phyloP scores from a whole-genome alignment of 73 alveolate species.

The Blepharisma stoltei region DNA sequence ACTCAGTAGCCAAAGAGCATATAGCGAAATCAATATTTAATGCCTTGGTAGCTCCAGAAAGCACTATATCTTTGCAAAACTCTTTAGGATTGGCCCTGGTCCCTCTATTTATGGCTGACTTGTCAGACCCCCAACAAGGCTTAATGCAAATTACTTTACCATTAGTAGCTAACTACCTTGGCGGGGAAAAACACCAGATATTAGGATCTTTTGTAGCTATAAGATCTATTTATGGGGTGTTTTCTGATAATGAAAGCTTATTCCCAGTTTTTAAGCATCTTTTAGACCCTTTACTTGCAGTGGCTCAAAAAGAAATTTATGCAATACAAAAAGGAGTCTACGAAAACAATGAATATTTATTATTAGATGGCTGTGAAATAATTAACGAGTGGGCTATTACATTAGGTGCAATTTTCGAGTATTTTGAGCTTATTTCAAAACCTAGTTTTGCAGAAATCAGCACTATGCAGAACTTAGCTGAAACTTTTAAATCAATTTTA shows the following conservation, averaged over 20 bases:
- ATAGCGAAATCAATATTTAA: background rate
- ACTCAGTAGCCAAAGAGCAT: background rate
- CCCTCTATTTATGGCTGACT: constrained; percentile 19
- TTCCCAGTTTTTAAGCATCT: background rate
- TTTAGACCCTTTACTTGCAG: background rate
- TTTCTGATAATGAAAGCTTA: background rate
- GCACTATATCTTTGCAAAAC: background rate
- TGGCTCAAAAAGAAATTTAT: background rate
- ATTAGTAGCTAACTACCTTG: background rate
- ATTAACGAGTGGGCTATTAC: constrained; percentile 30
- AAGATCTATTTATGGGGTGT: constrained; percentile 1
- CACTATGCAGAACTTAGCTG: background rate
- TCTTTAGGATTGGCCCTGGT: constrained; percentile 21
- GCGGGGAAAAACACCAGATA: background rate
- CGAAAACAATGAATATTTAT: background rate
- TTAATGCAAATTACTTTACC: background rate
- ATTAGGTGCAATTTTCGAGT: background rate
- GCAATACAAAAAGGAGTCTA: background rate
- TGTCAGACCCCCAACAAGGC: background rate
- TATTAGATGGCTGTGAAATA: background rate
- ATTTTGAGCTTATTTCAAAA: constrained; percentile 17
- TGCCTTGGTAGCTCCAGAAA: background rate
- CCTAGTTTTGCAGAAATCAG: background rate
- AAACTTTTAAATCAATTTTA: constrained; percentile 12
- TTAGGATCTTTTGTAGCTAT: constrained; percentile 23